Conservation (phyloP, 2,329 filamentous ascomycete genomes). For the Ophiostoma novo-ulmi region DNA sequence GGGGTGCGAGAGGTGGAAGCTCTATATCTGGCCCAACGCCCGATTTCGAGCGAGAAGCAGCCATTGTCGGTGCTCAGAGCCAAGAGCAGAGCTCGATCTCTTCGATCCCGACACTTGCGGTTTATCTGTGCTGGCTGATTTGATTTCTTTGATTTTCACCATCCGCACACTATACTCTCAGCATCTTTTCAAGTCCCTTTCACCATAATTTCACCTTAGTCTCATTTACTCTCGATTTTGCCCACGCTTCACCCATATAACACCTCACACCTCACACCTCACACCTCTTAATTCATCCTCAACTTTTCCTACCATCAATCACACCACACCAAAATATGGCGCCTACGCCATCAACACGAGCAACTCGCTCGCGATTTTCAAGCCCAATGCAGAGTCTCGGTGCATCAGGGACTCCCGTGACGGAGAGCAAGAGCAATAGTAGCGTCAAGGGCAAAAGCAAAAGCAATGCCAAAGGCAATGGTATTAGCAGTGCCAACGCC, state of each 20-base stretch:
- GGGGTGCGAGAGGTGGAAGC: conserved; percentile 12
- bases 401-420: conserved; percentile 25
- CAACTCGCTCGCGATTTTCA: conserved; percentile 53
- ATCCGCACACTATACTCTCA: background rate
- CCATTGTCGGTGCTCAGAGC: background rate
- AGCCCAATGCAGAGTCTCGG: conserved; percentile 41
- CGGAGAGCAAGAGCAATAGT: background rate
- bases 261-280: background rate
- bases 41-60: background rate
- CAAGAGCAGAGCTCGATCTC: background rate
- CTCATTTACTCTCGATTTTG: background rate
- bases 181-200: background rate
- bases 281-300: background rate
- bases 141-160: background rate
- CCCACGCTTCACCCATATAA: background rate
- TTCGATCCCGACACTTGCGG: background rate
- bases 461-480: background rate
- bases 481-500: conserved; percentile 15
- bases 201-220: background rate
- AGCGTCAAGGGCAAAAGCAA: background rate
- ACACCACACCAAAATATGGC: conserved; percentile 25
- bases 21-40: background rate
- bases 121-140: background rate
- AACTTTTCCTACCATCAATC: background rate
- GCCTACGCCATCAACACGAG: conserved; percentile 42